Evolutionary conservation across 2,329 filamentous ascomycete genomes (phyloP).

Genomic region (Penicillium sp.): DNA sequence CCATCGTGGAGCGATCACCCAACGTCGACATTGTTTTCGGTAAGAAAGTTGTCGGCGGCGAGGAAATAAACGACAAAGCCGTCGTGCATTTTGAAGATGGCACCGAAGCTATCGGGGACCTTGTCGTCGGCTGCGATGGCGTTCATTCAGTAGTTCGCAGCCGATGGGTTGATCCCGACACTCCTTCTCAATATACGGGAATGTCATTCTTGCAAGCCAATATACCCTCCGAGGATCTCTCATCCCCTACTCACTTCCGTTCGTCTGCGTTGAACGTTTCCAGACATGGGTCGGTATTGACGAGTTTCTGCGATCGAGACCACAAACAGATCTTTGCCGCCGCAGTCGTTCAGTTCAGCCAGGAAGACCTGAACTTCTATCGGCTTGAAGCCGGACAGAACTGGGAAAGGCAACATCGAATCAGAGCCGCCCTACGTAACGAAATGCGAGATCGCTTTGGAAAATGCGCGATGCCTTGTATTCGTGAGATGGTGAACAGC

Average conservation of each 20-base stretch:
- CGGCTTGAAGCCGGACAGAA: slow-evolving; percentile 32
- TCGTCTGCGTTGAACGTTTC: slow-evolving; percentile 41
- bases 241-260: slow-evolving; percentile 37
- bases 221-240: slow-evolving; percentile 24
- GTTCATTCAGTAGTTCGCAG: slow-evolving; percentile 42
- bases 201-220: slow-evolving; percentile 42
- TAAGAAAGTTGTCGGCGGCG: slow-evolving; percentile 39
- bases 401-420: slow-evolving; percentile 33
- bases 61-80: slow-evolving; percentile 33
- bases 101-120: slow-evolving; percentile 31
- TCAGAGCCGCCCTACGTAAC: slow-evolving; percentile 34
- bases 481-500: slow-evolving; percentile 37
- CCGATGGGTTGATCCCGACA: slow-evolving; percentile 37
- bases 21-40: slow-evolving; percentile 44
- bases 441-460: slow-evolving; percentile 40
- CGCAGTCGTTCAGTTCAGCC: slow-evolving; percentile 39
- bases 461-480: slow-evolving; percentile 34
- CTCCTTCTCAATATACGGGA: slow-evolving; percentile 41
- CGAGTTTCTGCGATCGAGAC: slow-evolving; percentile 40
- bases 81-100: slow-evolving; percentile 41
- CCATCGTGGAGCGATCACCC: slow-evolving; percentile 34
- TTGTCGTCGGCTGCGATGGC: slow-evolving; percentile 43
- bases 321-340: slow-evolving; percentile 40
- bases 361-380: slow-evolving; percentile 26
- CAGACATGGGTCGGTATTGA: slow-evolving; percentile 39